phyloP scores from a whole-genome alignment of 1,284 basidiomycete species.

The Sporisorium reilianum region DNA sequence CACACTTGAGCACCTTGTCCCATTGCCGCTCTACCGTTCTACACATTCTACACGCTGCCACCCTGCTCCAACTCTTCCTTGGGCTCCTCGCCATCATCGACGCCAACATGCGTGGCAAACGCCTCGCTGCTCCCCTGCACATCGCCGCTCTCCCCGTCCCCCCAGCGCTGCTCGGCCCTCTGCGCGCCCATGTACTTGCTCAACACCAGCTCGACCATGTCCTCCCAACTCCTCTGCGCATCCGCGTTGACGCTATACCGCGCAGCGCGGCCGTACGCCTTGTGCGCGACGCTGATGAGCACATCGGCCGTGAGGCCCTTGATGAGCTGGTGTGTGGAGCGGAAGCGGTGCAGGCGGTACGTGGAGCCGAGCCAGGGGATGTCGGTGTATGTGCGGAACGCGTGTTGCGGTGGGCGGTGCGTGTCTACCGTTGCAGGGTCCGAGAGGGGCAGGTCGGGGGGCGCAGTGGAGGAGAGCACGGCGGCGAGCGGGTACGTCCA shows the following conservation, averaged over 20 bases:
- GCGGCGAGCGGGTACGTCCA: constrained; percentile 34
- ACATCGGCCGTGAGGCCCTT: constrained; percentile 55
- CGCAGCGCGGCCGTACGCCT: constrained; percentile 18
- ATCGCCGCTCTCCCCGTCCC: constrained; percentile 54
- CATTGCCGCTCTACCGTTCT: background rate
- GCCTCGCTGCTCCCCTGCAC: constrained; percentile 42
- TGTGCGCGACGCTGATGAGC: constrained; percentile 35
- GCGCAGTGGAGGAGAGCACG: constrained; percentile 33
- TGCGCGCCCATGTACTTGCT: constrained; percentile 22
- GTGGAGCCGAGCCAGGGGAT: constrained; percentile 43
- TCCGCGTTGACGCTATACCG: constrained; percentile 23
- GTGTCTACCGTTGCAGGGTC: constrained; percentile 39
- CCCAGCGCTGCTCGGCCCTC: constrained; percentile 45
- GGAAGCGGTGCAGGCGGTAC: constrained; percentile 50
- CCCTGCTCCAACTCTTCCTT: background rate
- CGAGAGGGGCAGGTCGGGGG: background rate
- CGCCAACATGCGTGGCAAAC: constrained; percentile 34
- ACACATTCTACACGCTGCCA: constrained; percentile 4
- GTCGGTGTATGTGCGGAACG: constrained; percentile 50
- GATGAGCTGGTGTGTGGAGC: constrained; percentile 40
- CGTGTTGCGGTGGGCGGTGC: constrained; percentile 46
- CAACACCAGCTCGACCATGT: constrained; percentile 47
- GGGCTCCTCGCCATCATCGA: constrained; percentile 15
- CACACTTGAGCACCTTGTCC: background rate
- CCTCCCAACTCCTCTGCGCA: constrained; percentile 35